phyloP scores from a whole-genome alignment of 2,329 filamentous ascomycete species.

The Sclerotinia subarctica region DNA sequence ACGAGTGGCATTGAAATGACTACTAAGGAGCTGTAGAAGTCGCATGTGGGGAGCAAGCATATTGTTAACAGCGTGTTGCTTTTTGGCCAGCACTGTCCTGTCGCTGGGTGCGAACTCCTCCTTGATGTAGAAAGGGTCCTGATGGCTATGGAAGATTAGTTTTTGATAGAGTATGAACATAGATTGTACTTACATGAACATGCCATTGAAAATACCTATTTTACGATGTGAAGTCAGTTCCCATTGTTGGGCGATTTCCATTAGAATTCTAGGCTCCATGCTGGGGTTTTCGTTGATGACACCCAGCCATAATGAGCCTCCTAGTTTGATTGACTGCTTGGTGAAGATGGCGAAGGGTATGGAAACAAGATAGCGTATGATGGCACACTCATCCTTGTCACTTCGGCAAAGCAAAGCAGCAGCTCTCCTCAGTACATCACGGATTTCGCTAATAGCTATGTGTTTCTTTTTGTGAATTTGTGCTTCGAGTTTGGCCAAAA shows the following conservation, averaged over 20 bases:
- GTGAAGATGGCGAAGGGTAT: constrained; percentile 93
- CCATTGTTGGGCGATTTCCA: constrained; percentile 87
- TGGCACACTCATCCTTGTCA: constrained; percentile 69
- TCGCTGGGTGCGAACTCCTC: constrained; percentile 94
- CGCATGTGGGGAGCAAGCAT: constrained; percentile 82
- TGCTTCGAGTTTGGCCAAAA: constrained; percentile 70
- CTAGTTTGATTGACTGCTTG: constrained; percentile 92
- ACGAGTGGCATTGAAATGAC: constrained; percentile 92
- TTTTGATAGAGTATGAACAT: neutral
- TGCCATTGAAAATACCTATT: constrained; percentile 75
- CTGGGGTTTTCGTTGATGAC: constrained; percentile 94
- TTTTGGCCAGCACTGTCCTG: constrained; percentile 67
- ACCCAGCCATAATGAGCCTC: constrained; percentile 92
- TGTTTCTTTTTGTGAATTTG: constrained; percentile 66
- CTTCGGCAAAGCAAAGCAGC: constrained; percentile 82
- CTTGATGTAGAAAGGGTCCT: constrained; percentile 85
- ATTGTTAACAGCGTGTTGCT: constrained; percentile 76
- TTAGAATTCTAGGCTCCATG: constrained; percentile 80
- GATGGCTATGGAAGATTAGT: constrained; percentile 51
- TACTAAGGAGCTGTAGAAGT: constrained; percentile 83
- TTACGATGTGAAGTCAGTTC: constrained; percentile 75
- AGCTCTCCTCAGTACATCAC: constrained; percentile 78
- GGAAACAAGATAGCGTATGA: constrained; percentile 82
- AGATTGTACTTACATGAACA: constrained; percentile 53
- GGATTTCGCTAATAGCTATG: constrained; percentile 70